Evolutionary conservation across 179 eudicot species (phyloP).

Genomic region (Spergularia azorica): DNA sequence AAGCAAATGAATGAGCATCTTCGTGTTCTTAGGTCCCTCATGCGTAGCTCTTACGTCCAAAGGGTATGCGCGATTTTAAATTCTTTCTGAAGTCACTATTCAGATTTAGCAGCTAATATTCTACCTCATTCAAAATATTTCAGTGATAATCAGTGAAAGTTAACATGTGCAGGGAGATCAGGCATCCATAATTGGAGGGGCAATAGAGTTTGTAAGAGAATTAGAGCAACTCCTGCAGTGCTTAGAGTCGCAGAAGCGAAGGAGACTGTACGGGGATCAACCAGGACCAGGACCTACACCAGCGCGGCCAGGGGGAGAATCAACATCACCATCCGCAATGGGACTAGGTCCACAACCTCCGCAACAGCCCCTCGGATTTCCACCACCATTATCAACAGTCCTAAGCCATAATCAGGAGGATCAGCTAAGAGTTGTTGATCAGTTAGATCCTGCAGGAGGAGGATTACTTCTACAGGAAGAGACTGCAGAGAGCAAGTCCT

Average conservation of each 20-base stretch:
- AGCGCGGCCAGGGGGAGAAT: constrained; percentile 38
- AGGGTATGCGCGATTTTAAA: constrained; percentile 49
- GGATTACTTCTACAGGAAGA: constrained; percentile 48
- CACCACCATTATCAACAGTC: neutral
- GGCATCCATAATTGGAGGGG: constrained; percentile 96
- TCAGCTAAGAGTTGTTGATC: constrained; percentile 24
- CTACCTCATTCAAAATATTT: too few species aligned
- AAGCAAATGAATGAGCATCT: constrained; percentile 99
- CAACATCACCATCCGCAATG: constrained; percentile 32
- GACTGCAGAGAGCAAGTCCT: constrained; percentile 77
- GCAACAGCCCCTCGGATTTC: constrained; percentile 35
- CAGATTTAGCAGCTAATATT: neutral
- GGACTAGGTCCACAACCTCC: constrained; percentile 37
- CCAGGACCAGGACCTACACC: constrained; percentile 25
- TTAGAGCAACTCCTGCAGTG: constrained; percentile 89
- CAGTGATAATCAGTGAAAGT: neutral
- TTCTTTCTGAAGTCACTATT: neutral
- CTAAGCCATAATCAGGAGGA: constrained; percentile 18
- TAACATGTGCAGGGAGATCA: constrained; percentile 73
- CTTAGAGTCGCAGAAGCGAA: constrained; percentile 84
- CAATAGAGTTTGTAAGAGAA: constrained; percentile 92
- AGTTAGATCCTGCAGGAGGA: constrained; percentile 23
- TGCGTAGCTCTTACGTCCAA: constrained; percentile 94
- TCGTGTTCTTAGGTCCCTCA: constrained; percentile 82
- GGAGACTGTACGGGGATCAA: constrained; percentile 71